Base-by-base conservation (phyloP, 805 yeast species). In the Middelhovenomyces tepae region DNA sequence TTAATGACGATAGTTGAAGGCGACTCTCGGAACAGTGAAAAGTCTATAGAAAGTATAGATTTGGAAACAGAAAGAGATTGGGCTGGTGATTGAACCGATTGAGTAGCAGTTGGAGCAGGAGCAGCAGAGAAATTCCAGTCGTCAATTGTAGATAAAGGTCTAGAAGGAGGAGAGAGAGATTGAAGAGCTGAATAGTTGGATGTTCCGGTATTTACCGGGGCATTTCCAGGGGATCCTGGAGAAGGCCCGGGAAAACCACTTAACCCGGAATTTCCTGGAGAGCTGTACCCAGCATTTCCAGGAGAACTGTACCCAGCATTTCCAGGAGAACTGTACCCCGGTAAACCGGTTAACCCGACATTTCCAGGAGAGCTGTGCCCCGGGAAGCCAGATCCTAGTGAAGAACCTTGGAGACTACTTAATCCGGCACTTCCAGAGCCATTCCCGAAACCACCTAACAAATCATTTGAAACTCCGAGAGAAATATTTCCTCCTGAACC, bases 401-500 rank as follows among this genome's bases (percentile, higher is more conserved):
- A 47, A 10, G n/a, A n/a, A n/a, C n/a, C n/a, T n/a, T n/a, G n/a
- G n/a, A n/a, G n/a, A n/a, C n/a, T n/a, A n/a, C n/a, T n/a, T n/a
- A n/a, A n/a, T n/a, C n/a, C n/a, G n/a, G n/a, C n/a, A n/a, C n/a
- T n/a, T n/a, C n/a, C n/a, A n/a, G n/a, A n/a, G n/a, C n/a, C n/a
- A n/a, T n/a, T n/a, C n/a, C n/a, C n/a, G n/a, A n/a, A n/a, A n/a
- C n/a, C n/a, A n/a, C n/a, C n/a, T n/a, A n/a, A n/a, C n/a, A n/a
- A n/a, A n/a, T n/a, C n/a, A n/a, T n/a, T n/a, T n/a, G n/a, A n/a
- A n/a, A n/a, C n/a, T n/a, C 60, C 60, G 22, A 68, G 55, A 8
- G 66, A 45, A 31, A 69, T 69, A 30, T 62, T 62, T 16, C 81
- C 81, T 9, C 78, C 77, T 4, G 65, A 43, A 3, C 80, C 80